phyloP scores from a whole-genome alignment of 192 early-diverging fungal genomes.

The Linnemannia exigua region DNA sequence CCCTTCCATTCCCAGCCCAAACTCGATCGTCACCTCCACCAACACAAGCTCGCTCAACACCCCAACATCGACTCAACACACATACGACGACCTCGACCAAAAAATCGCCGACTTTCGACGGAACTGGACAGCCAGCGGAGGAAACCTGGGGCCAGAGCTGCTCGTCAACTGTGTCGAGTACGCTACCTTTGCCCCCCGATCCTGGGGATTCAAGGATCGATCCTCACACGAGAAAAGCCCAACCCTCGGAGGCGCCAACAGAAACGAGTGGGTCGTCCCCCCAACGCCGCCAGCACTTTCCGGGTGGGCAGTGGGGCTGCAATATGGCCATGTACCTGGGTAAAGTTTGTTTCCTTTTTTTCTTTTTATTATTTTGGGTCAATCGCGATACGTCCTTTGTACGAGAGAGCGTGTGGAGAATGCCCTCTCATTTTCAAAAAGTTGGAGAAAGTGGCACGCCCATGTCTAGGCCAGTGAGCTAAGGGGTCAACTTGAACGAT shows the following conservation, averaged over 20 bases:
- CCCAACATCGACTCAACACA: constrained; percentile 24
- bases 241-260: constrained; percentile 9
- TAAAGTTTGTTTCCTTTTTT: constrained; percentile 18
- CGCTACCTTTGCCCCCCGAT: constrained; percentile 46
- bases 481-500: background rate
- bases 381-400: background rate
- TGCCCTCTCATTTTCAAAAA: background rate
- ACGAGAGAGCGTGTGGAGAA: background rate
- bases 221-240: constrained; percentile 22
- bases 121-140: constrained; percentile 37
- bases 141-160: constrained; percentile 30
- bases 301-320: constrained; percentile 45
- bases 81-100: constrained; percentile 37
- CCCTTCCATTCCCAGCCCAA: constrained; percentile 55
- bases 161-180: constrained; percentile 39
- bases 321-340: constrained; percentile 34
- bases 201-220: constrained; percentile 42
- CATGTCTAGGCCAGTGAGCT: background rate
- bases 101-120: constrained; percentile 37
- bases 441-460: background rate
- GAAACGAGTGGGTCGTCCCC: constrained; percentile 40
- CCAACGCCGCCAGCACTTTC: constrained; percentile 23
- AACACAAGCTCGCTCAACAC: constrained; percentile 46
- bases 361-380: background rate
- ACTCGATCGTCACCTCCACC: constrained; percentile 35